Conservation (phyloP, 1,139 yeast species). For the Citeromyces hawaiiensis region DNA sequence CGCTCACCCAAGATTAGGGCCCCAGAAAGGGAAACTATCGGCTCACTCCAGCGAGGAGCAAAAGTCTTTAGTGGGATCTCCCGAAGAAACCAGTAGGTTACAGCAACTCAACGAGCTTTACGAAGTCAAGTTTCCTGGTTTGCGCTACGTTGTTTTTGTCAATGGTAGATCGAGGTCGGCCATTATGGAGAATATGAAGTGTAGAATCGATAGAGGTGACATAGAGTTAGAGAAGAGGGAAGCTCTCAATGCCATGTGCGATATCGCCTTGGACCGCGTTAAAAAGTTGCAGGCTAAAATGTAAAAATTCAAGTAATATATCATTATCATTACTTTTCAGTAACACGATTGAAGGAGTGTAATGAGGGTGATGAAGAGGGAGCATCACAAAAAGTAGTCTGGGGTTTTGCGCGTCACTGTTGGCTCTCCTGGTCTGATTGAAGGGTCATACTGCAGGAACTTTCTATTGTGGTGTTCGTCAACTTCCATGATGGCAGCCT, state of each 20-base stretch:
- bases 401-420: constrained; percentile 92
- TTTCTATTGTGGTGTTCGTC: constrained; percentile 86
- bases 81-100: constrained; percentile 34
- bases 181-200: constrained; percentile 53
- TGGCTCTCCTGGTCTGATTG: constrained; percentile 93
- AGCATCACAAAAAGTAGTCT: constrained; percentile 64
- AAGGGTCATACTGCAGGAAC: constrained; percentile 87
- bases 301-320: constrained; percentile 2
- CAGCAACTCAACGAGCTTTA: constrained; percentile 43
- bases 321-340: constrained; percentile 1
- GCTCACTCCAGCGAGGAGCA: constrained; percentile 64
- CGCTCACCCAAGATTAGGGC: constrained; percentile 89
- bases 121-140: constrained; percentile 65
- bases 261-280: constrained; percentile 72
- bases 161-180: constrained; percentile 61
- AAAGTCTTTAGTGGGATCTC: constrained; percentile 34
- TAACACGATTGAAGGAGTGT: background rate
- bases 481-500: constrained; percentile 98
- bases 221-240: constrained; percentile 40
- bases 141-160: constrained; percentile 83
- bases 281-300: constrained; percentile 20
- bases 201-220: constrained; percentile 41
- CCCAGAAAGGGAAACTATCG: constrained; percentile 36
- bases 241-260: constrained; percentile 82
- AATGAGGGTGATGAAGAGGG: background rate